Conservation (phyloP, 495 filamentous ascomycete species). For the Pseudoneurospora amorphoporcata region DNA sequence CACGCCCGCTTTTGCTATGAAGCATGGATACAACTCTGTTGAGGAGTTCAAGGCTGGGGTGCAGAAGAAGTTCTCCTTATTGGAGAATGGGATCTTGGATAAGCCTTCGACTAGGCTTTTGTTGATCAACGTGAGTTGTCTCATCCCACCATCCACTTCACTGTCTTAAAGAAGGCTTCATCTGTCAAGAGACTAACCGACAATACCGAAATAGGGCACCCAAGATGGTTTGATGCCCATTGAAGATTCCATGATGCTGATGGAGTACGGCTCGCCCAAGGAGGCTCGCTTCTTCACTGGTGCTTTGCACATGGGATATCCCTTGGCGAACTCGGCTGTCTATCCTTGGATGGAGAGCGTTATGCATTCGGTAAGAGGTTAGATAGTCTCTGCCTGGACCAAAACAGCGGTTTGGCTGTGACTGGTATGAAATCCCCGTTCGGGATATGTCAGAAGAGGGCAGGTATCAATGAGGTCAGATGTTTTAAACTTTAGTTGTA, state of each 20-base stretch:
- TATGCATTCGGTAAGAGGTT: constrained; percentile 23
- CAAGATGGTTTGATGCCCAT: constrained; percentile 68
- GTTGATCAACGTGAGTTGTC: constrained; percentile 51
- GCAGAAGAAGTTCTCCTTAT: constrained; percentile 60
- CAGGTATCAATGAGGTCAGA: background rate
- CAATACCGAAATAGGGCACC: constrained; percentile 41
- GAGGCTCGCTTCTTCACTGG: constrained; percentile 55
- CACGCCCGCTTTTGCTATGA: constrained; percentile 54
- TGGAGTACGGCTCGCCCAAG: constrained; percentile 64
- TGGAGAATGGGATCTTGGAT: constrained; percentile 59
- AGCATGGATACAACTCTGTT: constrained; percentile 54
- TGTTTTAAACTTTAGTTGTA: background rate
- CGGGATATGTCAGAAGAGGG: background rate
- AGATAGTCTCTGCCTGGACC: background rate
- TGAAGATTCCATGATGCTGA: constrained; percentile 58
- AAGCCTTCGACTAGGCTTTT: constrained; percentile 52
- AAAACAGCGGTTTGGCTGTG: background rate
- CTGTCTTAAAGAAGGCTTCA: background rate
- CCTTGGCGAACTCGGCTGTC: constrained; percentile 39
- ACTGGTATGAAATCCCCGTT: background rate
- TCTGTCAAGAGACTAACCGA: background rate
- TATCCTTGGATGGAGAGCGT: constrained; percentile 48
- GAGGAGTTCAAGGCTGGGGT: constrained; percentile 51
- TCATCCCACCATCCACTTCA: background rate
- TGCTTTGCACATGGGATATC: constrained; percentile 58